Base-by-base conservation (phyloP, 2,329 filamentous ascomycete species). In the Chalaropsis thielavioides region DNA sequence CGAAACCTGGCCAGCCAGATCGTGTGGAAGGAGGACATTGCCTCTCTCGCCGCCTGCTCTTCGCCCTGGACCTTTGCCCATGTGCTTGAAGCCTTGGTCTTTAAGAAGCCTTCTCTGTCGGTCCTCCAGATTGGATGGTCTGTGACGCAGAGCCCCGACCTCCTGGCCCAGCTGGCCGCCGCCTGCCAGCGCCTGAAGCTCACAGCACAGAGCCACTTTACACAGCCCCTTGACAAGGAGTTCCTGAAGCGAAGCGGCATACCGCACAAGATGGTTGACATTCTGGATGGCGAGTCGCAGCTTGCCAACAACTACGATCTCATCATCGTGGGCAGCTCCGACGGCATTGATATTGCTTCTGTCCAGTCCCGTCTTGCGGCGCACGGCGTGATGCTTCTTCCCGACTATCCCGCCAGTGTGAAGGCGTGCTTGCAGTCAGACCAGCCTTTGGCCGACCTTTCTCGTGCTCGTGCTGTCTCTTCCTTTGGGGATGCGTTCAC, bases 1-100 rank as follows among this genome's bases (percentile, higher is more conserved):
- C 77, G 76, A 40, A 78, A 78, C 22, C 72, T 83, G 0, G 80
- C 78, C 64, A 78, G 77, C 1, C 72, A 80, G 67, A 73, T 83
- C 61, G 68, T 74, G 1, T 83, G 80, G 81, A 72, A 76, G 22
- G 70, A 76, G 63, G 75, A 79, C 63, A 69, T 71, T 6, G 64
- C 68, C 1, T 74, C 70, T 10, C 67, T 71, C 0, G 41, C 46
- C 6, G 13, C 22, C 17, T 31, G 1, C 7, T 40, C 31, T 10
- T 58, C 24, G 22, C 51, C 24, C 4, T 17, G 24, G 6, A 13
- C 68, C 7, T 63, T 74, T 7, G 62, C 63, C 1, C 68, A 72
- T 0, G 67, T 77, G 13, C 64, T 78, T 0, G 68, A 70, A 0
- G 64, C 75, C 0, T 67, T 77, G 19, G 73, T 73, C 1, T 75